phyloP scores from a whole-genome alignment of 23 red algal species.

The Cyanidioschyzon merolae region DNA sequence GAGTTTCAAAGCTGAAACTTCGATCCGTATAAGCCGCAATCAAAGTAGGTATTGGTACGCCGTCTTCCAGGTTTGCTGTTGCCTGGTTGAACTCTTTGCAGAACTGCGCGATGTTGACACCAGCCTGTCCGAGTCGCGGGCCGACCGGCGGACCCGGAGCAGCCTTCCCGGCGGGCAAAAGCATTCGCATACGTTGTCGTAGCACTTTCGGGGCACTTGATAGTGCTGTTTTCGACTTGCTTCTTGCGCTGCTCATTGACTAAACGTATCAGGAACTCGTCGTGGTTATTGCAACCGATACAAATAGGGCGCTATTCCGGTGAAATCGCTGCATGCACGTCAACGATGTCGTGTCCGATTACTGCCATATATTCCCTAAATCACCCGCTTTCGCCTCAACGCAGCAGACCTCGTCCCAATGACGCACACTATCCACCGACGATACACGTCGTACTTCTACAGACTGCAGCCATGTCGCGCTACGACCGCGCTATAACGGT shows the following conservation, averaged over 20 bases:
- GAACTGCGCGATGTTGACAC: conserved; percentile 93
- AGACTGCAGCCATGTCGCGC: conserved; percentile 11
- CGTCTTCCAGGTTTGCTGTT: conserved; percentile 49
- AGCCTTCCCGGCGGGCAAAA: conserved; percentile 76
- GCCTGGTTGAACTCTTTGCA: conserved; percentile 98
- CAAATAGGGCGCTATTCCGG: too few species aligned
- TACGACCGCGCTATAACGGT: conserved; percentile 99
- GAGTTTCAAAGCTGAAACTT: conserved; percentile 57
- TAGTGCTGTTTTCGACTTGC: neutral
- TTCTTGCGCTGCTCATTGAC: neutral
- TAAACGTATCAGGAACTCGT: too few species aligned
- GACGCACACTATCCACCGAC: too few species aligned
- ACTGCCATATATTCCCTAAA: too few species aligned
- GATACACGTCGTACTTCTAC: too few species aligned
- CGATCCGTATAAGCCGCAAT: conserved; percentile 77
- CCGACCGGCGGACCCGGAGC: conserved; percentile 89
- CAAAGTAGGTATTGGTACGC: conserved; percentile 64
- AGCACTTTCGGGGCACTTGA: conserved; percentile 18
- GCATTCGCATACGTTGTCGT: conserved; percentile 63
- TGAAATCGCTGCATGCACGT: too few species aligned
- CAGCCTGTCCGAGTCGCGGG: conserved; percentile 79
- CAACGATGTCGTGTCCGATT: too few species aligned
- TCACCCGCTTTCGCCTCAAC: too few species aligned
- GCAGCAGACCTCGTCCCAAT: too few species aligned
- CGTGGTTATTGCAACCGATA: too few species aligned